These are phyloP conservation scores for Colletotrichum sp. DNA, from an alignment of 2,329 filamentous ascomycete species.

Conservation along the genomic window DNA sequence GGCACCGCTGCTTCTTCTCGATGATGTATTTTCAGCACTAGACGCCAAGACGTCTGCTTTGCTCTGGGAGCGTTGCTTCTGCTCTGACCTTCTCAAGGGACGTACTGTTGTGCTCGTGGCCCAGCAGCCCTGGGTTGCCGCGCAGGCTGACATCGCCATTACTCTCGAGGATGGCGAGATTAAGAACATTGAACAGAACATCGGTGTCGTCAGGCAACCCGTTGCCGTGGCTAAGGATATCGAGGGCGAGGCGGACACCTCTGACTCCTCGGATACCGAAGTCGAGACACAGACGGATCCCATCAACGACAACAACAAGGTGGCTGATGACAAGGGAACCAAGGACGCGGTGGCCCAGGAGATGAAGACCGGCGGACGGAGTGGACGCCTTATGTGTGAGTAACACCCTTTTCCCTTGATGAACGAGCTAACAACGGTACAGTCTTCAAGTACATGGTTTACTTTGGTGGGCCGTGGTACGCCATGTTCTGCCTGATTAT, in stretches of 20 bases:
- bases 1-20: conserved; percentile 58
- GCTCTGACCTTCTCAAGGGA: conserved; percentile 56
- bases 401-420: not conserved
- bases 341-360: conserved; percentile 53
- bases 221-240: conserved; percentile 46
- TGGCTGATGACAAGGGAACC: conserved; percentile 37
- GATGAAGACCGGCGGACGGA: conserved; percentile 49
- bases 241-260: conserved; percentile 37
- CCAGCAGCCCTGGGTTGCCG: conserved; percentile 58
- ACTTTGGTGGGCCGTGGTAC: conserved; percentile 53
- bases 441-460: conserved; percentile 57
- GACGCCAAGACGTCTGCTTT: conserved; percentile 62
- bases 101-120: conserved; percentile 63
- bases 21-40: conserved; percentile 65
- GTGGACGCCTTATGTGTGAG: conserved; percentile 49
- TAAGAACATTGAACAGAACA: conserved; percentile 44
- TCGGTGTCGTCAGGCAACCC: conserved; percentile 49
- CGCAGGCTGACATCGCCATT: conserved; percentile 54
- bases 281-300: conserved; percentile 31
- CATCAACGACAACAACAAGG: conserved; percentile 35
- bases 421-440: conserved; percentile 10
- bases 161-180: conserved; percentile 51
- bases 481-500: conserved; percentile 42
- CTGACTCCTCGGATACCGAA: conserved; percentile 27
- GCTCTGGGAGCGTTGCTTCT: conserved; percentile 64